A percentile compares a stretch with the other conserved stretches of the same genome.
These are phyloP conservation scores for Myxozyma melibiosi DNA, from an alignment of 805 yeast genomes.

Conservation along the genomic window DNA sequence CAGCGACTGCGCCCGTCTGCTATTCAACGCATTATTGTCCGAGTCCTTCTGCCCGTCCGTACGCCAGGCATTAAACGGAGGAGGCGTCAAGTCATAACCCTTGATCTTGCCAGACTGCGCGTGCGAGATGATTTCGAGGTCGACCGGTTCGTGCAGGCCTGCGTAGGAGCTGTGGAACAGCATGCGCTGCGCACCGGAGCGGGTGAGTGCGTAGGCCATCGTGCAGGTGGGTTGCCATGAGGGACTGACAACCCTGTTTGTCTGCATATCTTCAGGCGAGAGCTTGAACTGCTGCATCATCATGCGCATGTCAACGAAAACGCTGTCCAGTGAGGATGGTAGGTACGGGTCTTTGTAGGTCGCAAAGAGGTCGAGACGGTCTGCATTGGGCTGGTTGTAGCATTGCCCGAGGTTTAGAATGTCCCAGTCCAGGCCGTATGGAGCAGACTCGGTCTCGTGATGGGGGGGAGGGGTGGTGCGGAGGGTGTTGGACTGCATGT, in stretches of 20 bases:
- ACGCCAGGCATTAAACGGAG: slow-evolving; percentile 22
- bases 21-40: slow-evolving; percentile 19
- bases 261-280: slow-evolving; percentile 8
- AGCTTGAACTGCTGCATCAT: slow-evolving; percentile 7
- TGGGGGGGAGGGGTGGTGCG: slow-evolving; percentile 15
- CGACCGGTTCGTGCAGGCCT: slow-evolving; percentile 20
- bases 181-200: slow-evolving; percentile 26
- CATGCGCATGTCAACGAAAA: not conserved
- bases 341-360: slow-evolving; percentile 16
- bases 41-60: slow-evolving; percentile 23
- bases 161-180: slow-evolving; percentile 21
- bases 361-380: slow-evolving; percentile 14
- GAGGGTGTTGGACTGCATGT: slow-evolving; percentile 16
- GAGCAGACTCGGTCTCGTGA: slow-evolving; percentile 20
- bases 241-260: slow-evolving; percentile 16
- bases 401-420: slow-evolving; percentile 20
- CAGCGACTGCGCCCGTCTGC: no score
- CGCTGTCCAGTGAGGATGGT: slow-evolving; percentile 7
- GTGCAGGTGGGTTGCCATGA: slow-evolving; percentile 23
- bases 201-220: slow-evolving; percentile 28
- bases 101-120: slow-evolving; percentile 17
- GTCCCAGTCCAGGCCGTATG: slow-evolving; percentile 31
- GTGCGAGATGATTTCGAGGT: slow-evolving; percentile 17
- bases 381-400: slow-evolving; percentile 11
- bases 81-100: slow-evolving; percentile 19